Conservation (phyloP, 23 red algal species). For the Agarophyton chilense region DNA sequence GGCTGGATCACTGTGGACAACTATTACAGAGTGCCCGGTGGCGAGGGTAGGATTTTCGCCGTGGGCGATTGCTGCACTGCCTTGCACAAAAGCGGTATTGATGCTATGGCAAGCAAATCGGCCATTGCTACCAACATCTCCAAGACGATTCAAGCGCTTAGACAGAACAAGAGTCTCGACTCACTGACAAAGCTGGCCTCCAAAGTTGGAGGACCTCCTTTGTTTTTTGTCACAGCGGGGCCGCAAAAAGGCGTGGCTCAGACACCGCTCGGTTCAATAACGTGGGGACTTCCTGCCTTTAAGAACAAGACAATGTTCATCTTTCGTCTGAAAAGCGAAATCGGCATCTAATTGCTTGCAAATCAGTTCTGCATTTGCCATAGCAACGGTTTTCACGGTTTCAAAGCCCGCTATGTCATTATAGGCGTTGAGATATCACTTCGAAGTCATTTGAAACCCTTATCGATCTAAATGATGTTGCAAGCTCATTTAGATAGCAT, state of each 20-base stretch:
- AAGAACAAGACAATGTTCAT: slow-evolving; percentile 78
- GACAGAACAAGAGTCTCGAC: slow-evolving; percentile 13
- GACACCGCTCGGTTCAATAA: slow-evolving; percentile 28
- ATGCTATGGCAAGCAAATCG: slow-evolving; percentile 21
- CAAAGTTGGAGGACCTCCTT: not conserved
- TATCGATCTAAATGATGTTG: not conserved
- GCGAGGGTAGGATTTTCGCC: slow-evolving; percentile 39
- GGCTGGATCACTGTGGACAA: slow-evolving; percentile 54
- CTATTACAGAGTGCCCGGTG: slow-evolving; percentile 21
- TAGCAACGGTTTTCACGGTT: not conserved
- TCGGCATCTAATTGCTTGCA: slow-evolving; percentile 31
- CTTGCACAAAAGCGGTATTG: slow-evolving; percentile 15
- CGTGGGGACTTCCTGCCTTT: slow-evolving; percentile 3
- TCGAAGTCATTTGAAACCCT: not conserved
- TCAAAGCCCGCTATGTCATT: not conserved
- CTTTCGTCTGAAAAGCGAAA: slow-evolving; percentile 34
- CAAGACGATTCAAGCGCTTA: slow-evolving; percentile 8
- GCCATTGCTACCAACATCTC: slow-evolving; percentile 36
- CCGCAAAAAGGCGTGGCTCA: slow-evolving; percentile 34
- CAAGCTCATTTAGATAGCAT: not conserved
- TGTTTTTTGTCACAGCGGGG: slow-evolving; percentile 42
- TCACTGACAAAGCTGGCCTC: not conserved
- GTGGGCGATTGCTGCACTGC: slow-evolving; percentile 57
- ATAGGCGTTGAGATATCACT: not conserved
- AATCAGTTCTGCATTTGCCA: not conserved